Conservation (phyloP, 1,284 basidiomycete species). For the Sporisorium reilianum region DNA sequence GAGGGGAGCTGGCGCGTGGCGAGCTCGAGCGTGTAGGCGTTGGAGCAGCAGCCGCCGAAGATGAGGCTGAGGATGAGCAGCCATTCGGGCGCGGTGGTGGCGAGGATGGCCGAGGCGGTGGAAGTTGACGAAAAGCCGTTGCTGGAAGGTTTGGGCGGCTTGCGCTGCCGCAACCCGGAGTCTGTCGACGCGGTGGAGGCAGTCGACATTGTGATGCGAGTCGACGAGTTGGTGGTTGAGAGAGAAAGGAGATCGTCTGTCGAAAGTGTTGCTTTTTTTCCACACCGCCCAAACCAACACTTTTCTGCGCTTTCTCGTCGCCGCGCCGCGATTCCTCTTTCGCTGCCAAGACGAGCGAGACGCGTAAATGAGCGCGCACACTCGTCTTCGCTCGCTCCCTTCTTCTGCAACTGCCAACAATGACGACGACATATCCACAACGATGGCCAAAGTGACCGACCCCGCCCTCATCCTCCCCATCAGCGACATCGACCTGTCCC, state of each 20-base stretch:
- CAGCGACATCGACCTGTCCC: constrained; percentile 24
- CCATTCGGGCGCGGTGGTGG: constrained; percentile 50
- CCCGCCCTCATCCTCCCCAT: constrained; percentile 33
- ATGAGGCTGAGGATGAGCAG: constrained; percentile 62
- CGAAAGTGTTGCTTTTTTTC: constrained; percentile 6
- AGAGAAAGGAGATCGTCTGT: neutral
- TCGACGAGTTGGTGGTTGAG: constrained; percentile 5
- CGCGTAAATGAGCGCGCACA: constrained; percentile 11
- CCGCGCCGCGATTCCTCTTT: neutral
- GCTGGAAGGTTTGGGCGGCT: neutral
- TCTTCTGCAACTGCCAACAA: neutral
- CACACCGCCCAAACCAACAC: constrained; percentile 3
- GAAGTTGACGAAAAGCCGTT: neutral
- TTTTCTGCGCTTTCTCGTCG: neutral
- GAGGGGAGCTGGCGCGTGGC: constrained; percentile 58
- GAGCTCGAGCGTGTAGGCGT: constrained; percentile 64
- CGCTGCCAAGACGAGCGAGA: neutral
- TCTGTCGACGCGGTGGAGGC: too few relatives aligned
- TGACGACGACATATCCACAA: neutral
- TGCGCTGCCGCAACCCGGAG: constrained; percentile 21
- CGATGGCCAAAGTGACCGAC: constrained; percentile 12
- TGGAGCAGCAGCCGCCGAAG: constrained; percentile 68
- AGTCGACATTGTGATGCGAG: constrained; percentile 14
- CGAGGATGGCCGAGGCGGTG: constrained; percentile 15
- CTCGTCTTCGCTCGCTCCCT: neutral